phyloP scores from a whole-genome alignment of 805 yeast genomes.

The Gaillardinia entomophila region DNA sequence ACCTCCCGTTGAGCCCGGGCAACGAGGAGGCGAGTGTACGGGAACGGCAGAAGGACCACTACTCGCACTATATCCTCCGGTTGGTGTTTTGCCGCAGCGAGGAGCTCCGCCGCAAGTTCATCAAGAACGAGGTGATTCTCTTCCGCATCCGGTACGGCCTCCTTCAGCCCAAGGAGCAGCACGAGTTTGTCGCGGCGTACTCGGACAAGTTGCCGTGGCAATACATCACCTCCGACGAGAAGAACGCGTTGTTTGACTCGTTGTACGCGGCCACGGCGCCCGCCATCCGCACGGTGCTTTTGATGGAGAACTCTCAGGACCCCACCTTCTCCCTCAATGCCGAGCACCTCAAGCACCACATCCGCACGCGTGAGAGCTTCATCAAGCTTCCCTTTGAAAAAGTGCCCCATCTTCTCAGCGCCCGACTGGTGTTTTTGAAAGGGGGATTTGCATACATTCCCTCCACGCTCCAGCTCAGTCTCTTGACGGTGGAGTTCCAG shows the following conservation, averaged over 20 bases:
- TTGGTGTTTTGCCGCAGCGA: conserved; percentile 85
- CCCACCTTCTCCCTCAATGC: conserved; percentile 28
- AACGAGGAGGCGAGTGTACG: conserved; percentile 35
- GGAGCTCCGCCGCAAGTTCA: conserved; percentile 75
- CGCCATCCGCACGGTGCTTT: conserved; percentile 32
- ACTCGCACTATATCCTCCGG: conserved; percentile 83
- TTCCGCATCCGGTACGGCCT: conserved; percentile 68
- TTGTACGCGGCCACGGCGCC: conserved; percentile 52
- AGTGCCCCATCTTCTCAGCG: conserved; percentile 70
- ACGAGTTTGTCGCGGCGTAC: conserved; percentile 54
- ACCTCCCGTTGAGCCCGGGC: conserved; percentile 55
- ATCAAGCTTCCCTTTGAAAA: conserved; percentile 85
- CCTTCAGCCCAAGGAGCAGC: conserved; percentile 62
- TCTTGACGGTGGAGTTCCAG: conserved; percentile 66
- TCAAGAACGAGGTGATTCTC: conserved; percentile 67
- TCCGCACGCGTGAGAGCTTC: conserved; percentile 52
- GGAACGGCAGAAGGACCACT: conserved; percentile 84
- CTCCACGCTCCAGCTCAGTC: conserved; percentile 65
- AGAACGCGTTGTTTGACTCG: conserved; percentile 39
- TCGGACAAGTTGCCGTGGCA: conserved; percentile 66
- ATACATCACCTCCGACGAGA: conserved; percentile 59
- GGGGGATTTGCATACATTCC: conserved; percentile 83
- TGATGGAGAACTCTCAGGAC: conserved; percentile 22
- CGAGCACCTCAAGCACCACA: conserved; percentile 48
- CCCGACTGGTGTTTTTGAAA: conserved; percentile 62